phyloP scores from a whole-genome alignment of 2,329 filamentous ascomycete genomes.

The Chaetomiaceae sp. region DNA sequence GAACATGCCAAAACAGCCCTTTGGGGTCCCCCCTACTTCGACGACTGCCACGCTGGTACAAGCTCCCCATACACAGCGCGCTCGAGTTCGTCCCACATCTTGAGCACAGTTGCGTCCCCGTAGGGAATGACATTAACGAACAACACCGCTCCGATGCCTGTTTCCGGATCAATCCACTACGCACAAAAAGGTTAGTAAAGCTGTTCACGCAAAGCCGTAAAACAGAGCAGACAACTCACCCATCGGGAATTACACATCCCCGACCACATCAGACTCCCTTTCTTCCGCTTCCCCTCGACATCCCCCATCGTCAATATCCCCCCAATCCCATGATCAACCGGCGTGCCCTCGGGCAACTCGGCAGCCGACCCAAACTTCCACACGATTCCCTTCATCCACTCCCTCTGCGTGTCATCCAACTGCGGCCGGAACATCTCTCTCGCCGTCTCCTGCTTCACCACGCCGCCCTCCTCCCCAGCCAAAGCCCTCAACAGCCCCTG shows the following conservation, averaged over 20 bases:
- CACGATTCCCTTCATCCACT: conserved; percentile 22
- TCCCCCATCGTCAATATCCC: conserved; percentile 40
- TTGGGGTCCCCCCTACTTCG: not conserved
- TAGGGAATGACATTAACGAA: conserved; percentile 38
- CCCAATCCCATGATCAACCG: conserved; percentile 37
- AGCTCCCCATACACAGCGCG: conserved; percentile 35
- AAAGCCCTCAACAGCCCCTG: conserved; percentile 30
- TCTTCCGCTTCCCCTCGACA: conserved; percentile 37
- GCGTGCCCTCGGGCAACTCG: conserved; percentile 34
- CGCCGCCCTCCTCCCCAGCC: conserved; percentile 19
- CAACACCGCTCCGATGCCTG: conserved; percentile 39
- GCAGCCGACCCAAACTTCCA: conserved; percentile 29
- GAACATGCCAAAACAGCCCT: not conserved
- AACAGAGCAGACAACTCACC: conserved; percentile 31
- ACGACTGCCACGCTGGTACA: not conserved
- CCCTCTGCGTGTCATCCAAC: conserved; percentile 33
- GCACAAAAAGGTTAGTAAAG: not conserved
- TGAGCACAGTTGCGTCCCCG: conserved; percentile 35
- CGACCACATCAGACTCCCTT: conserved; percentile 43
- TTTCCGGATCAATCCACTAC: conserved; percentile 32
- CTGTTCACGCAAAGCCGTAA: not conserved
- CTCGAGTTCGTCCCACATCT: conserved; percentile 39
- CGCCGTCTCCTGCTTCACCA: conserved; percentile 32
- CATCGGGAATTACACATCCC: conserved; percentile 41
- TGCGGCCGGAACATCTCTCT: conserved; percentile 40